Percentiles rank a stretch among this genome's conserved stretches.
These are phyloP conservation scores for Eucalyptus camaldulensis DNA, from an alignment of 345 rosid genomes.

Conservation along the genomic window DNA sequence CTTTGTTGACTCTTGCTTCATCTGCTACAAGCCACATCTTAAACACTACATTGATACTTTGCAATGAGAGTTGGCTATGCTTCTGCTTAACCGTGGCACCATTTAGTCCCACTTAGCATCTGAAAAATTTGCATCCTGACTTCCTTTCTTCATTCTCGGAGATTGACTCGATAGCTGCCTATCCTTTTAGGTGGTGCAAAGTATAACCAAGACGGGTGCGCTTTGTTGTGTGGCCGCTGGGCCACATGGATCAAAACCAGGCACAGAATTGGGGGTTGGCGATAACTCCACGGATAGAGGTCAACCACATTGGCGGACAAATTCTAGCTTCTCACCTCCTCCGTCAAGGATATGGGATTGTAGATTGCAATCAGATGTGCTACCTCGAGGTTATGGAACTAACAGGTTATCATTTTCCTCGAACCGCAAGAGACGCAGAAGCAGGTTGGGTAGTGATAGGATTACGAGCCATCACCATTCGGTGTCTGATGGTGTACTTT, in stretches of 20 bases:
- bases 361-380: conserved; percentile 40
- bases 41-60: not conserved
- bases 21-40: not conserved
- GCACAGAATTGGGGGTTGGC: conserved; percentile 7
- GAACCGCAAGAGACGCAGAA: conserved; percentile 31
- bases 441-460: conserved; percentile 31
- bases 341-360: conserved; percentile 55
- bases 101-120: not conserved
- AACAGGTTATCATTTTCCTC: conserved; percentile 31
- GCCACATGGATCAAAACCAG: conserved; percentile 75
- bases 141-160: not conserved
- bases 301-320: conserved; percentile 62
- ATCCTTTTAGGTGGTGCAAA: not conserved
- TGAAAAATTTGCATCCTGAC: not conserved
- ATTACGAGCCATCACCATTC: conserved; percentile 49
- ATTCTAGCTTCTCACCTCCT: conserved; percentile 78
- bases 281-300: conserved; percentile 23
- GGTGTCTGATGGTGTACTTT: conserved; percentile 53
- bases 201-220: conserved; percentile 87
- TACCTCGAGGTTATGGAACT: conserved; percentile 17
- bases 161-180: not conserved
- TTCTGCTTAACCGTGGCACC: not conserved
- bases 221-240: conserved; percentile 94
- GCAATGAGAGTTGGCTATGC: not conserved
- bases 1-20: not conserved